These are phyloP conservation scores for Wallacemonas sp. DNA, from an alignment of 208 protist species.

Conservation along the genomic window DNA sequence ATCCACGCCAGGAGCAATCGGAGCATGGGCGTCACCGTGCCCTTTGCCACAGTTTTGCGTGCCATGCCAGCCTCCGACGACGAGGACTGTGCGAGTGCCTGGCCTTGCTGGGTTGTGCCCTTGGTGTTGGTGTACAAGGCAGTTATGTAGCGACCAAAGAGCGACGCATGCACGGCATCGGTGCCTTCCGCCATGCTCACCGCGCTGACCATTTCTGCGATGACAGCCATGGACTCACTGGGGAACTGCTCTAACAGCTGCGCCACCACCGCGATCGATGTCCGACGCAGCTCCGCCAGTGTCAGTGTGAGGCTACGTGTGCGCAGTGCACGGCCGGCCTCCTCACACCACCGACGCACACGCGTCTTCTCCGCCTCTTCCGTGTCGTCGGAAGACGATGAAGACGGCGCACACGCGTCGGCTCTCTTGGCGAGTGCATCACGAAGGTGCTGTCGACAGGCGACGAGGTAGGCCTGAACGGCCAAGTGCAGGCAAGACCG, in stretches of 20 bases:
- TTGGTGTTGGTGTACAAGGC: conserved; percentile 31
- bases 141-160: conserved; percentile 42
- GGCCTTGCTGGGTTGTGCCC: conserved; percentile 19
- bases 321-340: conserved; percentile 30
- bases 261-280: conserved; percentile 45
- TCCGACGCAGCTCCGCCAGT: conserved; percentile 55
- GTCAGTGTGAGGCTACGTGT: conserved; percentile 42
- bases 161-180: conserved; percentile 22
- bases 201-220: conserved; percentile 15
- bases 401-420: conserved; percentile 9
- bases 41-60: conserved; percentile 21
- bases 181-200: conserved; percentile 32
- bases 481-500: conserved; percentile 59
- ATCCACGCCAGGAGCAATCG: conserved; percentile 73
- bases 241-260: conserved; percentile 86
- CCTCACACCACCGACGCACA: conserved; percentile 21
- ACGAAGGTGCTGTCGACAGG: conserved; percentile 61
- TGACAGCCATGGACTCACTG: conserved; percentile 47
- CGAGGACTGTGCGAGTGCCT: not conserved
- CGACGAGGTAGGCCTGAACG: conserved; percentile 74
- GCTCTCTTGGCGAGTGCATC: conserved; percentile 23
- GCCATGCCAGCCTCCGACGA: not conserved
- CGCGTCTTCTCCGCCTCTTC: conserved; percentile 18
- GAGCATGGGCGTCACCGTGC: conserved; percentile 60
- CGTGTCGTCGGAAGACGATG: not conserved